Evolutionary conservation across 1,139 yeast genomes (phyloP), one percentile per base, ranked within the genome.

Genomic region (Arxiozyma slooffiae): DNA sequence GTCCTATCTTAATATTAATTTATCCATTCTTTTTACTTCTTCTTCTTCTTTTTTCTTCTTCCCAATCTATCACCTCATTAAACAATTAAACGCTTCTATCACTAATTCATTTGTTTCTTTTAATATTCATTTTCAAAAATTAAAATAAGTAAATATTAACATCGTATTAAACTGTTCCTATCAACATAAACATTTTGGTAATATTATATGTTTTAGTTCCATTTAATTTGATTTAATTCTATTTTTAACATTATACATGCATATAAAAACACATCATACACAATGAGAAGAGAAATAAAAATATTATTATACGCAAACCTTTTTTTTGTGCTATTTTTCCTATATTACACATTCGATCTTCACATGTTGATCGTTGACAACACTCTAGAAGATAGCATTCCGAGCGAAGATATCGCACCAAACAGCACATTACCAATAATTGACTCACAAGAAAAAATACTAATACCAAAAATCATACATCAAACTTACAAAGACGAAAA

Each of bases 401-500:
- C 77, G 21, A 78, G 77, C 52, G 70, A 73, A 37, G 94, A 85
- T 21, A 21, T 53, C 6, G 36, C 42, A 57, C 67, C 83, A 52
- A 67, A 68, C 48, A 70, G 68, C 23, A 78, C 81, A 16, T 62
- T 17, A 3, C 16, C 66, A 38, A 73, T 69, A 9, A 18, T 47
- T 46, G 17, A 73, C 74, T 53, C 63, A 82, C 46, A 86, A n/a
- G 30, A 26, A 17, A 41, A 30, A 4, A 26, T 26, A n/a, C 30
- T 42, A 20, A 42, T 89, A 47, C 97, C 97, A 40, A 86, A 85
- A 63, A 88, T 89, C 64, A 88, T 89, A 52, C 97, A 89, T 66
- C 97, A 89, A 68, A 89, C 97, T 17, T 89, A 89, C 70, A 89
- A 87, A 67, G 83, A 85, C 26, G 77, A 71, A 21, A 77, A 80